Percentiles rank a stretch among this genome's conserved stretches.
Conservation (phyloP, 2,329 filamentous ascomycete species). For the Trichoderma sp. region DNA sequence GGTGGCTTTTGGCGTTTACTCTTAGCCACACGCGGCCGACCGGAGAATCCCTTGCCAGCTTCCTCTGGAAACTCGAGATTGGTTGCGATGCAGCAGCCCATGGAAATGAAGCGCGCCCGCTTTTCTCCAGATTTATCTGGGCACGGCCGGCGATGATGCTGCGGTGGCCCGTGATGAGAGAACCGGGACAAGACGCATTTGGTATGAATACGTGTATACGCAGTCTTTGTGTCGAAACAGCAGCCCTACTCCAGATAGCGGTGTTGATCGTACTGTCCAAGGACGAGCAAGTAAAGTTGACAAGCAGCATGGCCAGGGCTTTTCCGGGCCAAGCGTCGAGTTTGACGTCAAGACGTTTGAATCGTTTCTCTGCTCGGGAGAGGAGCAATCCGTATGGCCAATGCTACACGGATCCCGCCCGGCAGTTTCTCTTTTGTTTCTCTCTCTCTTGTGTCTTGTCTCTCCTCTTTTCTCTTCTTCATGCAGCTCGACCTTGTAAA, state of each 20-base stretch:
- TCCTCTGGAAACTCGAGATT: not conserved
- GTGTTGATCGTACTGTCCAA: not conserved
- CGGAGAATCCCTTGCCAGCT: not conserved
- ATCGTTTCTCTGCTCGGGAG: not conserved
- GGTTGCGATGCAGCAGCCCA: not conserved
- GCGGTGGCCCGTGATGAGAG: not conserved
- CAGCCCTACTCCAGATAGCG: not conserved
- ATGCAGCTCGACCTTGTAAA: not conserved
- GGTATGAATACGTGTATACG: not conserved
- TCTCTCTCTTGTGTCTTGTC: too few species aligned
- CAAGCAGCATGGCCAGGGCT: not conserved
- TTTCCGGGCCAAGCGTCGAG: not conserved
- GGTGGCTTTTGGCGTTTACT: not conserved
- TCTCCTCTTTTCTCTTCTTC: not conserved
- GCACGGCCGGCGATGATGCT: not conserved
- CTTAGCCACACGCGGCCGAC: not conserved
- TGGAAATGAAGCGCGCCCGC: constrained; percentile 1
- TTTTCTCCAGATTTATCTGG: not conserved
- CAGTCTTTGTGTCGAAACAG: not conserved
- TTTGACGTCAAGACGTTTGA: not conserved
- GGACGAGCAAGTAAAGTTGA: not conserved
- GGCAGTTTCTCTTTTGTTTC: not conserved
- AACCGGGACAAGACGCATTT: not conserved
- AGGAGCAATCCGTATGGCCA: not conserved
- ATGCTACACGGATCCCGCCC: not conserved